phyloP scores from a whole-genome alignment of 495 filamentous ascomycete genomes.

The Penicillium psychrofluorescens region DNA sequence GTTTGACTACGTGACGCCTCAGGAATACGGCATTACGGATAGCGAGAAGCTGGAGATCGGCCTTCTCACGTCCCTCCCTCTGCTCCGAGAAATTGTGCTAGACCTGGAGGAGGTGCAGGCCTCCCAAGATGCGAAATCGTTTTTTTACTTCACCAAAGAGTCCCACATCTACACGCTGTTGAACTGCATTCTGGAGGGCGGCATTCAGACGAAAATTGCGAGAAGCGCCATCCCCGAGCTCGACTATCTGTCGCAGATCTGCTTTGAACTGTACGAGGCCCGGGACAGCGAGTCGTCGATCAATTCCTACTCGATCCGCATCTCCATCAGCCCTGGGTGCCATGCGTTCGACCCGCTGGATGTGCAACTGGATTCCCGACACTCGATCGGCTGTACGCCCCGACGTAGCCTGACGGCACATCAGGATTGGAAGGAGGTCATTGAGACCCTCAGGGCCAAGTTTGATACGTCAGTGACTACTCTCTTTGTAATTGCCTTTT shows the following conservation, averaged over 20 bases:
- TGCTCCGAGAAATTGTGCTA: conserved; percentile 91
- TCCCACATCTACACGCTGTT: conserved; percentile 96
- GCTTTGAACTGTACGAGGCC: conserved; percentile 94
- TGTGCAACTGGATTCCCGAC: conserved; percentile 89
- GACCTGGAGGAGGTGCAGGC: conserved; percentile 98
- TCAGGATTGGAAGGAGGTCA: conserved; percentile 87
- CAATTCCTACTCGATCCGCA: conserved; percentile 90
- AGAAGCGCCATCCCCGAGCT: conserved; percentile 91
- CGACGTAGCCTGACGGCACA: conserved; percentile 86
- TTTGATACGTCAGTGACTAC: conserved; percentile 72
- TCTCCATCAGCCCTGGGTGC: conserved; percentile 91
- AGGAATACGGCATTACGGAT: conserved; percentile 94
- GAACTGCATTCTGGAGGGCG: conserved; percentile 96
- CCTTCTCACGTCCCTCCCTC: conserved; percentile 81
- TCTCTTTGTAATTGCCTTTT: not conserved
- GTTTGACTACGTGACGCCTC: conserved; percentile 96
- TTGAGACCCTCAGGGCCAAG: conserved; percentile 88
- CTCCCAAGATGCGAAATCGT: conserved; percentile 83
- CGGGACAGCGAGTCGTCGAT: conserved; percentile 65
- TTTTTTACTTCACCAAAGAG: conserved; percentile 99
- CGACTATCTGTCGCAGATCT: conserved; percentile 96
- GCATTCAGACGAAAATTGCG: conserved; percentile 86
- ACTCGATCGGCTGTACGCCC: conserved; percentile 88
- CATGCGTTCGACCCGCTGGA: conserved; percentile 94
- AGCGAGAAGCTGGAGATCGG: conserved; percentile 97